These are phyloP conservation scores for Boechera stricta DNA, from an alignment of 345 rosid species.

Conservation along the genomic window DNA sequence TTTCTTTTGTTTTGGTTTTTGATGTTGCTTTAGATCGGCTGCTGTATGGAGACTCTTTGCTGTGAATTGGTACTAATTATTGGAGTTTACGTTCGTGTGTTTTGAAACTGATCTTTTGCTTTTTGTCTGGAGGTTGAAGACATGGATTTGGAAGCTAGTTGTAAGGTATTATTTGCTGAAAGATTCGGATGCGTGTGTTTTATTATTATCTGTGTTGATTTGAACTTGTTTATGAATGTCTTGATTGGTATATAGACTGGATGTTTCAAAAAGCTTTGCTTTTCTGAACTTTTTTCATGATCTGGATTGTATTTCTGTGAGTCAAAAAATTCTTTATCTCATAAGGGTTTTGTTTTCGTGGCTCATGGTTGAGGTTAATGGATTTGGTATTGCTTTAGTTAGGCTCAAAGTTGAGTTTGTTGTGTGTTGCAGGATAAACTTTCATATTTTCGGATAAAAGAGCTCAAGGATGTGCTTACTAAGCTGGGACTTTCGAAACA, in stretches of 20 bases:
- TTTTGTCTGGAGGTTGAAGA: constrained; percentile 31
- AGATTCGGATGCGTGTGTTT: background rate
- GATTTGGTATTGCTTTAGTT: constrained; percentile 10
- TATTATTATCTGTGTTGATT: constrained; percentile 6
- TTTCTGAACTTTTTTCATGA: background rate
- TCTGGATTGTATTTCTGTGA: constrained; percentile 7
- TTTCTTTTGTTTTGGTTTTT: constrained; percentile 2
- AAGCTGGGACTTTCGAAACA: constrained; percentile 92
- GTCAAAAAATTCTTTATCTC: background rate
- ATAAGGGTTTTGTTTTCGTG: background rate
- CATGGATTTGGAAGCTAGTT: constrained; percentile 82
- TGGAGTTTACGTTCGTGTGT: constrained; percentile 37
- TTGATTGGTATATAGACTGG: background rate
- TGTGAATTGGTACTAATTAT: constrained; percentile 40
- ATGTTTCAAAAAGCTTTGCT: constrained; percentile 3
- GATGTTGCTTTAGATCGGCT: constrained; percentile 50
- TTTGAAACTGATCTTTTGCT: constrained; percentile 37
- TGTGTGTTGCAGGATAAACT: constrained; percentile 70
- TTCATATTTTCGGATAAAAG: constrained; percentile 85
- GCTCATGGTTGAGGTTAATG: constrained; percentile 12
- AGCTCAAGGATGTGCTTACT: constrained; percentile 95
- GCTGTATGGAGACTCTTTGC: constrained; percentile 44
- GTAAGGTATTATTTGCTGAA: constrained; percentile 63
- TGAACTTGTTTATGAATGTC: constrained; percentile 17
- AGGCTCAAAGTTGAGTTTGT: constrained; percentile 8